phyloP scores from a whole-genome alignment of 495 filamentous ascomycete species.

The Venustampulla echinocandica region DNA sequence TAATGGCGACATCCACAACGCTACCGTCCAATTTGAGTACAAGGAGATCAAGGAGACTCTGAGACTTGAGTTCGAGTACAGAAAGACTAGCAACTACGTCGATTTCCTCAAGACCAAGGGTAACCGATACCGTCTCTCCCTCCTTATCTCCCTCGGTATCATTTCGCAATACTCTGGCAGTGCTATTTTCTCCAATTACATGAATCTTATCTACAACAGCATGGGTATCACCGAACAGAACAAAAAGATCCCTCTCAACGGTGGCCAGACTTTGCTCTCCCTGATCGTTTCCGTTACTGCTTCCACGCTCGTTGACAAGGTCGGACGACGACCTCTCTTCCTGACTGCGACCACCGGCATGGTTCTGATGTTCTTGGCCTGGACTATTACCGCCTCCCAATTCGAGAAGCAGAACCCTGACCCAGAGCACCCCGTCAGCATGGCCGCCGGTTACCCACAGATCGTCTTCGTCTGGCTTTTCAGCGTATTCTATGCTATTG shows the following conservation, averaged over 20 bases:
- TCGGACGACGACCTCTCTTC: conserved; percentile 22
- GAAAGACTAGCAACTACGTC: conserved; percentile 34
- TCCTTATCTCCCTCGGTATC: conserved; percentile 51
- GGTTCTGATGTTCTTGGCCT: conserved; percentile 20
- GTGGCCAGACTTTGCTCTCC: conserved; percentile 14
- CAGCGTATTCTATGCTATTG: conserved; percentile 32
- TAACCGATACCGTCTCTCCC: conserved; percentile 53
- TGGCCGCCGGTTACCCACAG: conserved; percentile 20
- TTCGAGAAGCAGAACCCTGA: conserved; percentile 10
- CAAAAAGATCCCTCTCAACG: conserved; percentile 39
- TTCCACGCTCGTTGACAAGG: conserved; percentile 28
- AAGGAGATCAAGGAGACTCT: conserved; percentile 38
- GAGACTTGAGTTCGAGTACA: conserved; percentile 38
- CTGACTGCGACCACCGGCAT: conserved; percentile 21
- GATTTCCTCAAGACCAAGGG: conserved; percentile 39
- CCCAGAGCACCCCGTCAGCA: conserved; percentile 18
- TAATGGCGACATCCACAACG: conserved; percentile 30
- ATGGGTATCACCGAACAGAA: conserved; percentile 42
- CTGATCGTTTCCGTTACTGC: conserved; percentile 18
- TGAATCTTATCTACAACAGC: conserved; percentile 42
- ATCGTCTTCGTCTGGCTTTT: conserved; percentile 34
- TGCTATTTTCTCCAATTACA: conserved; percentile 53
- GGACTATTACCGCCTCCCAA: conserved; percentile 19
- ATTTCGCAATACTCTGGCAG: conserved; percentile 67
- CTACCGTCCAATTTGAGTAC: conserved; percentile 31